Evolutionary conservation across 192 early-diverging fungal species (phyloP), one percentile per base, ranked within the genome.

Genomic region (Coemansia sp.): DNA sequence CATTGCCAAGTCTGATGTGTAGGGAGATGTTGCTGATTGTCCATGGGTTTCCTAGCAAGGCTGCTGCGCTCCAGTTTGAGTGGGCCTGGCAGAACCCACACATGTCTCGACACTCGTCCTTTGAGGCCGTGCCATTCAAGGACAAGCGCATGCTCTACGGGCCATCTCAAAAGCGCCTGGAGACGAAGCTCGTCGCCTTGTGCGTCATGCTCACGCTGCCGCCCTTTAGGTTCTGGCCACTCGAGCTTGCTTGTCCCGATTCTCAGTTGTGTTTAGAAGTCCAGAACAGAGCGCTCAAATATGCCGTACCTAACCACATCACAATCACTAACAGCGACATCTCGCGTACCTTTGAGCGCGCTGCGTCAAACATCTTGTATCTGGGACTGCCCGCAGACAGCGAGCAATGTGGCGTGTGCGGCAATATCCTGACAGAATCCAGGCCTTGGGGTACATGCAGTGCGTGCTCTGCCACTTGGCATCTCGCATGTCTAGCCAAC

Each of bases 21-120:
- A 80, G 72, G 72, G 73, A 81, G 33, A 81, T 81, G 65, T 8
- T 68, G 11, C 50, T 72, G 15, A 62, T 81, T 15, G 68, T 71
- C n/a, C 60, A 76, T 48, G 78, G 78, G 22, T 75, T 72, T 53
- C 73, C 78, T 42, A 72, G 65, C 68, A 70, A 72, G 43, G 54
- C 64, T 3, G 37, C 72, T 9, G 78, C 72, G 34, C 56, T 81
- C 58, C 72, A 76, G 68, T 65, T 70, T 33, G 77, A 80, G 63
- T 80, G 77, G 77, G 77, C 77, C 21, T 80, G 77, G 77, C 77
- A 80, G 58, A 69, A 74, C 41, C 73, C 72, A 39, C 65, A 72
- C 57, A 56, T 68, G 62, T 67, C 75, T 52, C 76, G 69, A 19
- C 69, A 72, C 63, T 55, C 66, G 24, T 48, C 68, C 15, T 26